Percentiles rank a stretch among this genome's conserved stretches.
Evolutionary conservation across 108 stramenopile genomes (phyloP).

Genomic region (Phaeodactylum tricornutum): DNA sequence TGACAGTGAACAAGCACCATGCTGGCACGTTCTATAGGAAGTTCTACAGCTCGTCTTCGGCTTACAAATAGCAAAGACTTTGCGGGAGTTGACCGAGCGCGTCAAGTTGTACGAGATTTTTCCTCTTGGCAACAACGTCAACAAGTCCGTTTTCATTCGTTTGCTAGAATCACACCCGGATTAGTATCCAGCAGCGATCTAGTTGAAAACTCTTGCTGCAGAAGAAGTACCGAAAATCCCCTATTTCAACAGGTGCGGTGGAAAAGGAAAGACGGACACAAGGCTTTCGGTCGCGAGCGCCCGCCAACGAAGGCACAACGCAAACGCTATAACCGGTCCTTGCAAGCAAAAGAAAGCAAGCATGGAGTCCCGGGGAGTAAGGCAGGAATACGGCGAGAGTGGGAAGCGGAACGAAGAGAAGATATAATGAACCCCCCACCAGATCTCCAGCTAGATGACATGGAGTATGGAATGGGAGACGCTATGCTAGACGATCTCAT

Average conservation of each 20-base stretch:
- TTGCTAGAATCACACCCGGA: too few relatives aligned
- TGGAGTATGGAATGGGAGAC: slow-evolving; percentile 61
- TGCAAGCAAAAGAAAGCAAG: slow-evolving; percentile 18
- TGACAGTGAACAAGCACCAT: too few relatives aligned
- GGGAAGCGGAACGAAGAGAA: slow-evolving; percentile 29
- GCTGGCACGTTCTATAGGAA: too few relatives aligned
- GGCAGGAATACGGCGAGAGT: slow-evolving; percentile 53
- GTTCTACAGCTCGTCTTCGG: too few relatives aligned
- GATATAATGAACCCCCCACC: slow-evolving; percentile 28
- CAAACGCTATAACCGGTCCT: slow-evolving; percentile 41
- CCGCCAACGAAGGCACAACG: slow-evolving; percentile 56
- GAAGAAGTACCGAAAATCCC: neutral
- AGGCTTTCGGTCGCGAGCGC: slow-evolving; percentile 41
- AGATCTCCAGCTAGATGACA: slow-evolving; percentile 24
- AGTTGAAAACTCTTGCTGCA: too few relatives aligned
- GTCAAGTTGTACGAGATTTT: too few relatives aligned
- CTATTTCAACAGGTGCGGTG: slow-evolving; percentile 31
- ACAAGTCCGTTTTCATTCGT: too few relatives aligned
- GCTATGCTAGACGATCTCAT: slow-evolving; percentile 73
- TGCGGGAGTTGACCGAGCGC: too few relatives aligned
- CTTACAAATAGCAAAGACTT: too few relatives aligned
- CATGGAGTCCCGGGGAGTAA: slow-evolving; percentile 55
- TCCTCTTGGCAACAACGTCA: too few relatives aligned
- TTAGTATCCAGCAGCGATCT: too few relatives aligned
- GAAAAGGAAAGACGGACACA: slow-evolving; percentile 51